Percentiles rank a stretch among this genome's conserved stretches.
Conservation (phyloP, 2,329 filamentous ascomycete genomes). For the Trichoderma polysporum region DNA sequence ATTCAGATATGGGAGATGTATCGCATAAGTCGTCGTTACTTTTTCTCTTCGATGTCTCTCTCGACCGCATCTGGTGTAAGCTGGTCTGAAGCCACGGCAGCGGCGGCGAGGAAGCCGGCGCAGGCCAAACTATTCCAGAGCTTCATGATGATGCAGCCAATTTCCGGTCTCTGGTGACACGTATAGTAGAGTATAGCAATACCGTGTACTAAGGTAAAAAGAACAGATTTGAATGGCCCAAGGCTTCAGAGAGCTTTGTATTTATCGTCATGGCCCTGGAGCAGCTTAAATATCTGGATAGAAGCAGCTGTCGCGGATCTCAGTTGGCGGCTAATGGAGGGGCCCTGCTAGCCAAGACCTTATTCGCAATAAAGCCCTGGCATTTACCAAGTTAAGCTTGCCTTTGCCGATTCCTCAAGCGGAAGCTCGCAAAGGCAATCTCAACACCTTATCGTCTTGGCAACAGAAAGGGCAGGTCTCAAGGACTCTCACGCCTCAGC, state of each 20-base stretch:
- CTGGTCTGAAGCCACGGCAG: slow-evolving; percentile 31
- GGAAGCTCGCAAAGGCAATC: slow-evolving; percentile 15
- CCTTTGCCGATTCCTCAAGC: background rate
- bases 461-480: background rate
- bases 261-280: background rate
- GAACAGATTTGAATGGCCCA: background rate
- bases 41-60: slow-evolving; percentile 35
- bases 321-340: background rate
- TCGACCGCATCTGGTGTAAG: slow-evolving; percentile 42
- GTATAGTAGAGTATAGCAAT: background rate
- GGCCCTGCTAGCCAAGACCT: slow-evolving; percentile 5
- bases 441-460: slow-evolving; percentile 9
- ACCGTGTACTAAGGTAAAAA: background rate
- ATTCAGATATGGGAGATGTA: background rate
- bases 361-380: slow-evolving; percentile 6
- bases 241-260: background rate
- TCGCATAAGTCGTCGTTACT: background rate
- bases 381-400: slow-evolving; percentile 5
- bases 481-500: background rate
- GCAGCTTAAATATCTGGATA: background rate
- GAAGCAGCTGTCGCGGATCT: background rate
- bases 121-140: slow-evolving; percentile 20
- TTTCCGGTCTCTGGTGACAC: background rate
- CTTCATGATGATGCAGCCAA: slow-evolving; percentile 26
- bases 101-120: slow-evolving; percentile 21